Evolutionary conservation across 2,329 filamentous ascomycete genomes (phyloP).

Genomic region (Ascochyta rabiei): DNA sequence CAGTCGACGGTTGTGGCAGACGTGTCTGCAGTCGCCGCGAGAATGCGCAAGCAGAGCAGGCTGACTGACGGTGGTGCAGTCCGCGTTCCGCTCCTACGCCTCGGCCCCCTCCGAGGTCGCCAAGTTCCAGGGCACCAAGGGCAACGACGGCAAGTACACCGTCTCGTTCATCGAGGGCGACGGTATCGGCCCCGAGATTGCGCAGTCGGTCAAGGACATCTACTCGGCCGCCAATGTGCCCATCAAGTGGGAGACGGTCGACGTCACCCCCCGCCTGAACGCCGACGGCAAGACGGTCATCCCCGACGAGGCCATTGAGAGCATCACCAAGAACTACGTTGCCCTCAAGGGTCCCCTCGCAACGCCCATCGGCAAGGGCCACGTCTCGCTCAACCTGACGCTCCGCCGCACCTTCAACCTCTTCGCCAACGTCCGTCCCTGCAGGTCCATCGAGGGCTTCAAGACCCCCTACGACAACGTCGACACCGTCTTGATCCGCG

Average conservation of each 20-base stretch:
- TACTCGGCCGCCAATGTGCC: constrained; percentile 95
- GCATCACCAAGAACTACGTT: constrained; percentile 93
- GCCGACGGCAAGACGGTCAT: constrained; percentile 96
- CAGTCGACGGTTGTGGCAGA: background rate
- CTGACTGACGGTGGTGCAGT: constrained; percentile 25
- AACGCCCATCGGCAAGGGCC: constrained; percentile 97
- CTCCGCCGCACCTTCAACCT: constrained; percentile 99
- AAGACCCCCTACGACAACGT: constrained; percentile 98
- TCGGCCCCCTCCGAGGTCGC: constrained; percentile 65
- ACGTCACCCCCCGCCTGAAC: constrained; percentile 91
- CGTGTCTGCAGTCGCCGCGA: background rate
- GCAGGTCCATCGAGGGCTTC: constrained; percentile 94
- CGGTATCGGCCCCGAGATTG: constrained; percentile 97
- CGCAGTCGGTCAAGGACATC: constrained; percentile 98
- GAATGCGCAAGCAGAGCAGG: background rate
- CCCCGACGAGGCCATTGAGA: constrained; percentile 88
- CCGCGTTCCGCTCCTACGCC: constrained; percentile 60
- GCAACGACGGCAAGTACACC: constrained; percentile 88
- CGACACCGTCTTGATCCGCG: constrained; percentile 95
- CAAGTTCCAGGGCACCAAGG: constrained; percentile 92
- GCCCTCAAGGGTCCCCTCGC: constrained; percentile 98
- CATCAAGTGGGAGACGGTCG: constrained; percentile 95
- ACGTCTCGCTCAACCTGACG: constrained; percentile 98
- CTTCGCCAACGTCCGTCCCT: constrained; percentile 98
- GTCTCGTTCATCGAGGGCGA: constrained; percentile 99